Evolutionary conservation across 768 basidiomycete species (phyloP), one percentile per base, ranked within the genome.

Genomic region (Boletellus ananas): DNA sequence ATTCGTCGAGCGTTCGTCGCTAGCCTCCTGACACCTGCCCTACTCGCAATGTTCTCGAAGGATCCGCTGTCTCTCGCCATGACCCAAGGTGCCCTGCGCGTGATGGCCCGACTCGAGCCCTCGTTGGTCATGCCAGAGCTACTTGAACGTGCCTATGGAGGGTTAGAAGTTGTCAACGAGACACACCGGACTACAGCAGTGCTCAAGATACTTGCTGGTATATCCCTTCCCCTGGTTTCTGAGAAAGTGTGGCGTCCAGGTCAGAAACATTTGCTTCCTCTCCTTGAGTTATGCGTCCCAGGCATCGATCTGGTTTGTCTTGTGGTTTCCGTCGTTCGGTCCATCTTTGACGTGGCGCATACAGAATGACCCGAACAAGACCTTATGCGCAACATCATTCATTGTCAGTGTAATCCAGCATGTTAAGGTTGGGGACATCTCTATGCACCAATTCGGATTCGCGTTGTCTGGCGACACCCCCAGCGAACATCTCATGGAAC

Each of bases 171-270:
- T 11, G 80, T 97, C 16, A 94, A 94, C 56, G 94, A 97, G 75
- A 98, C 95, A 0, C 92, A 96, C 65, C 75, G 94, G 35, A 96
- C 94, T 4, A 93, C 92, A 2, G 90, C 94, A 1, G 90, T 92
- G 10, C 75, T 97, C 39, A 90, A 86, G 45, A 87, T 89, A 65
- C 77, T 97, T 25, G 80, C 87, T 17, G 84, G 82, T 2, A 81
- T 94, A 23, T 74, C 90, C 16, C 76, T 85, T 4, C 85, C 91
- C 10, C 68, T 97, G 16, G 80, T 89, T 3, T 83, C 82, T 3
- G 88, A 94, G 61, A 79, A 73, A 21, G 62, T 87, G 25, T 96
- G 91, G 85, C 74, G 88, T 5, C 82, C 84, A 8, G 94, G 95
- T 0, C 92, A 92, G 65, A 90, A 90, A 64, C 88, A 94, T 62